These are phyloP conservation scores for Talaromyces sp. DNA, from an alignment of 2,329 filamentous ascomycete species.

Conservation along the genomic window DNA sequence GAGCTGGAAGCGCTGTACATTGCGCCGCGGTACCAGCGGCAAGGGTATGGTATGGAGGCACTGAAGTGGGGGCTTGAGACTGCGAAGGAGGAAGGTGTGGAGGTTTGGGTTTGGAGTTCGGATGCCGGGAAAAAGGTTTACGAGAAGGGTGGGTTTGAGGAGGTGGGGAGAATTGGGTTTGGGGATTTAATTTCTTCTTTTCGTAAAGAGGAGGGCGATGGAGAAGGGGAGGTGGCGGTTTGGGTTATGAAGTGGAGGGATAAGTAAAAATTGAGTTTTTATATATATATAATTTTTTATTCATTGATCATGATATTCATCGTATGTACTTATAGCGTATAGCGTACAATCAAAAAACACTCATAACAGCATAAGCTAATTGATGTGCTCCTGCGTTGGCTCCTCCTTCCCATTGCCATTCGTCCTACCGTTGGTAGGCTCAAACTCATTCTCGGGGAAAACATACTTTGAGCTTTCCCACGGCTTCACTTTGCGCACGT, in stretches of 20 bases:
- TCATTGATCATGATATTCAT: neutral
- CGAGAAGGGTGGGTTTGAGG: slow-evolving; percentile 6
- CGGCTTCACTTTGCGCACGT: slow-evolving; percentile 59
- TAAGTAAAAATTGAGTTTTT: neutral
- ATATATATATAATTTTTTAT: neutral
- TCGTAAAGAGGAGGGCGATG: neutral
- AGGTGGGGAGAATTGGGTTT: slow-evolving; percentile 13
- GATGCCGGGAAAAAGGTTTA: slow-evolving; percentile 7
- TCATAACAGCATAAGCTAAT: neutral
- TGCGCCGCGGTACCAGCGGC: slow-evolving; percentile 8
- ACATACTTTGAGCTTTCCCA: slow-evolving; percentile 54
- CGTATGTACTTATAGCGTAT: neutral
- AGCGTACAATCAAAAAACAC: neutral
- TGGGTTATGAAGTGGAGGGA: slow-evolving; percentile 15
- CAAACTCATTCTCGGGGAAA: slow-evolving; percentile 12
- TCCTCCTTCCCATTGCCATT: neutral
- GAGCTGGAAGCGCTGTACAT: slow-evolving; percentile 17
- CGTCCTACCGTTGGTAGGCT: neutral
- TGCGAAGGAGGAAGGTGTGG: slow-evolving; percentile 6
- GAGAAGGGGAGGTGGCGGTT: neutral
- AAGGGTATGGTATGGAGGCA: slow-evolving; percentile 7
- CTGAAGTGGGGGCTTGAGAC: slow-evolving; percentile 8
- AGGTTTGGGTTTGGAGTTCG: slow-evolving; percentile 17
- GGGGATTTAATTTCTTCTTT: neutral
- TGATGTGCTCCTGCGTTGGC: neutral